Conservation (phyloP, 2,329 filamentous ascomycete species). For the Sarocladium brachiariae region DNA sequence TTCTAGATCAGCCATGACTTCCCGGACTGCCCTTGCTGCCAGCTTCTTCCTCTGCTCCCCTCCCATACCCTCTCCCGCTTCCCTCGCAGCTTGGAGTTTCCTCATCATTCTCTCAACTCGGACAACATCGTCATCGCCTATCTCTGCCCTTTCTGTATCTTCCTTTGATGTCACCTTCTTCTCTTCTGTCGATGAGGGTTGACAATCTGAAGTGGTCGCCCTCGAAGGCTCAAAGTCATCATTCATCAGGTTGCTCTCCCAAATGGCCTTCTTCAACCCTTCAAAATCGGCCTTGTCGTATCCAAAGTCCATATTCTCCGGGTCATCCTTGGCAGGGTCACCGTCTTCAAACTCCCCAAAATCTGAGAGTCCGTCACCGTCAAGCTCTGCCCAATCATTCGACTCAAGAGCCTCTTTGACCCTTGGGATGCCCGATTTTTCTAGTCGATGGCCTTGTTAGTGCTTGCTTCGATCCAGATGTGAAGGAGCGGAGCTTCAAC, state of each 20-base stretch:
- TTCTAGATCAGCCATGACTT: conserved; percentile 54
- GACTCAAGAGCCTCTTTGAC: conserved; percentile 56
- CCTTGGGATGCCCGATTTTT: conserved; percentile 52
- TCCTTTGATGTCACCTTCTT: conserved; percentile 9
- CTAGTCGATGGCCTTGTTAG: conserved; percentile 26
- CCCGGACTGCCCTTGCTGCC: conserved; percentile 54
- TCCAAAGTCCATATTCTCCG: conserved; percentile 43
- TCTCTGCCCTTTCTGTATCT: conserved; percentile 17
- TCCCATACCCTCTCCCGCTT: conserved; percentile 52
- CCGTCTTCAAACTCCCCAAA: conserved; percentile 27
- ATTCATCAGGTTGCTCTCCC: conserved; percentile 27
- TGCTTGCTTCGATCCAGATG: neutral
- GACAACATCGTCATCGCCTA: conserved; percentile 45
- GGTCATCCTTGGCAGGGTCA: conserved; percentile 29
- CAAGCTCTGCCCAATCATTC: conserved; percentile 53
- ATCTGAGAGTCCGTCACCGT: conserved; percentile 20
- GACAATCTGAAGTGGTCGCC: conserved; percentile 10
- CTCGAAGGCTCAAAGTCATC: conserved; percentile 17
- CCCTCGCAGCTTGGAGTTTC: conserved; percentile 54
- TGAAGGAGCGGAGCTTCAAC: no score
- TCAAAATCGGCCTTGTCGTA: conserved; percentile 47
- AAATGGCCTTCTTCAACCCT: conserved; percentile 45
- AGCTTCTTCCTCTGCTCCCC: conserved; percentile 54
- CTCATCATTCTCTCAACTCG: conserved; percentile 58
- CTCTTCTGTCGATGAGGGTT: neutral